Conservation (phyloP, 23 red algal genomes). For the Gracilaria gracilis region DNA sequence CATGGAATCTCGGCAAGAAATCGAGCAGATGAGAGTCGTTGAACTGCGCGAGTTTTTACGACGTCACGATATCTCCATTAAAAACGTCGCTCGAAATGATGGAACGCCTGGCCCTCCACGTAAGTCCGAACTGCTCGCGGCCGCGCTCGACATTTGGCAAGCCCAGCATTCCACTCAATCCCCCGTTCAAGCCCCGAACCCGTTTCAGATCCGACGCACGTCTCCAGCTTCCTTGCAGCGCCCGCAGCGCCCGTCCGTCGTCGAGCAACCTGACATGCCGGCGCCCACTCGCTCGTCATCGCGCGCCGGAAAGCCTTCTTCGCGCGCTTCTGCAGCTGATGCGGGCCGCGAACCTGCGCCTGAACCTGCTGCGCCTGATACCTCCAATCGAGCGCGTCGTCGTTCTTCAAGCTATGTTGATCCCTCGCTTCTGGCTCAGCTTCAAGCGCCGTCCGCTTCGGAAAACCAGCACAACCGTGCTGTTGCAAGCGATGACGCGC, state of each 20-base stretch:
- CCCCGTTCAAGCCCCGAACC: background rate
- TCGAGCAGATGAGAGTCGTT: conserved; percentile 54
- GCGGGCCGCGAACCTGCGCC: background rate
- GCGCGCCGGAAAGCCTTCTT: background rate
- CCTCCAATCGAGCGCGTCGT: background rate
- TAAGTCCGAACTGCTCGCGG: conserved; percentile 41
- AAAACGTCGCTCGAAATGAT: conserved; percentile 40
- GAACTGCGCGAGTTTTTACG: conserved; percentile 50
- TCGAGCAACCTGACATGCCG: background rate
- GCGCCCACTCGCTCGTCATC: too few species aligned
- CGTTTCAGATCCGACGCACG: background rate
- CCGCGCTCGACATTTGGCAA: conserved; percentile 36
- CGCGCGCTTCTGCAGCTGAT: background rate
- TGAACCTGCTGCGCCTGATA: background rate
- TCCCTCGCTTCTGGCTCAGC: conserved; percentile 14
- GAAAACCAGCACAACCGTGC: background rate
- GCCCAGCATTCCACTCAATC: background rate
- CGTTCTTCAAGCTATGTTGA: conserved; percentile 13
- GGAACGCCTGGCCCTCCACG: conserved; percentile 59
- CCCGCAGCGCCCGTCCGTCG: background rate
- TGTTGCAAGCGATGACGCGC: too few species aligned
- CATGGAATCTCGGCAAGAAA: conserved; percentile 68
- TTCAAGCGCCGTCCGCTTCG: background rate
- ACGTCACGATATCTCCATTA: conserved; percentile 14
- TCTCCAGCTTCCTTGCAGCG: conserved; percentile 15